phyloP scores from a whole-genome alignment of 2,329 filamentous ascomycete species.

The Aspergillus awamori region DNA sequence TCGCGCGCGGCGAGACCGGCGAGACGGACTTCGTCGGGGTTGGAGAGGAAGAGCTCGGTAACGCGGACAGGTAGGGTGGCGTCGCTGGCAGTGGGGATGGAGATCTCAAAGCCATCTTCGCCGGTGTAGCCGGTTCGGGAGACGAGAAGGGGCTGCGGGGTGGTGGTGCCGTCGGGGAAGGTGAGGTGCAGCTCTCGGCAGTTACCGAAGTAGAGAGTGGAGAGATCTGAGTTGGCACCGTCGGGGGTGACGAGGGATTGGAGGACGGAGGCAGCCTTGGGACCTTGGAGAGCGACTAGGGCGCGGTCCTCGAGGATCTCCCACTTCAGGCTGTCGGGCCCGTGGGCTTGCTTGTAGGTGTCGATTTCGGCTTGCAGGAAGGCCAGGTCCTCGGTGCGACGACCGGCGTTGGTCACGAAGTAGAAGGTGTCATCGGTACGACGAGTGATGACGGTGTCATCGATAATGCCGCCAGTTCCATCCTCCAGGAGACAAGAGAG shows the following conservation, averaged over 20 bases:
- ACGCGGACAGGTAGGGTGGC: constrained; percentile 51
- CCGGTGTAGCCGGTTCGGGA: constrained; percentile 94
- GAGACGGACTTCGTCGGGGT: constrained; percentile 70
- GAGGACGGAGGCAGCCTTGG: constrained; percentile 71
- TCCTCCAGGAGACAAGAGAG: constrained; percentile 83
- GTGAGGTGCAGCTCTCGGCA: constrained; percentile 68
- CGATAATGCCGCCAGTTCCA: constrained; percentile 83
- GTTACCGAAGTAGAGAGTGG: constrained; percentile 79
- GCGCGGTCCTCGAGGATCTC: constrained; percentile 72
- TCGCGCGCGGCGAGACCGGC: constrained; percentile 90
- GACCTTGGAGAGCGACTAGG: constrained; percentile 87
- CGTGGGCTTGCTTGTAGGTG: constrained; percentile 59
- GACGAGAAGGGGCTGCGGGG: constrained; percentile 65
- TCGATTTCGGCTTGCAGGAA: constrained; percentile 74
- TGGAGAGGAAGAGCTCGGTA: constrained; percentile 69
- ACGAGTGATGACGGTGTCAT: constrained; percentile 88
- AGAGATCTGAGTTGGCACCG: constrained; percentile 57
- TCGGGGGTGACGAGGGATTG: constrained; percentile 60
- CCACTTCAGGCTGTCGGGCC: constrained; percentile 63
- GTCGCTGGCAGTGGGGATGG: constrained; percentile 70
- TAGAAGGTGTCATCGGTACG: constrained; percentile 78
- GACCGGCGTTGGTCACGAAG: constrained; percentile 93
- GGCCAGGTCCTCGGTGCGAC: constrained; percentile 80
- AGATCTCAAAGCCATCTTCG: constrained; percentile 97
- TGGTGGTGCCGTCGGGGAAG: constrained; percentile 57